phyloP scores from a whole-genome alignment of 2,329 filamentous ascomycete genomes.

The Fusarium secorum region DNA sequence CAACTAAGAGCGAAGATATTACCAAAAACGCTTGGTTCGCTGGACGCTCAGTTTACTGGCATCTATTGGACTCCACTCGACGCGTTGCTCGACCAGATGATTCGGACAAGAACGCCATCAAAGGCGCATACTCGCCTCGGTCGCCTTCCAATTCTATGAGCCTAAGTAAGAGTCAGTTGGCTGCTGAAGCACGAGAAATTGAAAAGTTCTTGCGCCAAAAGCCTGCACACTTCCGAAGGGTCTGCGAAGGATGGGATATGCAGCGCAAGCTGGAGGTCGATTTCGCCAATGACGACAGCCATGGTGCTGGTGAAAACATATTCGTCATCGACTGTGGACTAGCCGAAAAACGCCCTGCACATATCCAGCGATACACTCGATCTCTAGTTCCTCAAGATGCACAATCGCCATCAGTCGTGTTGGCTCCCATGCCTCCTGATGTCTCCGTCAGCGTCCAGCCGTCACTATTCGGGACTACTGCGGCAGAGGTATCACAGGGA shows the following conservation, averaged over 20 bases:
- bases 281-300: slow-evolving; percentile 82
- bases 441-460: slow-evolving; percentile 1
- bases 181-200: slow-evolving; percentile 81
- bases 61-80: slow-evolving; percentile 78
- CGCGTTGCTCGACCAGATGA: slow-evolving; percentile 76
- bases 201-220: slow-evolving; percentile 76
- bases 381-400: slow-evolving; percentile 34
- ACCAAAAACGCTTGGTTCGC: slow-evolving; percentile 79
- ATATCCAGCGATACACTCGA: slow-evolving; percentile 56
- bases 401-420: slow-evolving; percentile 9
- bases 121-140: slow-evolving; percentile 81
- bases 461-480: slow-evolving; percentile 45
- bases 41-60: slow-evolving; percentile 82
- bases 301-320: slow-evolving; percentile 77
- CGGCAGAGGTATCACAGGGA: slow-evolving; percentile 1
- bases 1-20: slow-evolving; percentile 60
- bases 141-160: slow-evolving; percentile 79
- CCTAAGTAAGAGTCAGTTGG: slow-evolving; percentile 73
- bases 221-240: slow-evolving; percentile 79
- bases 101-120: slow-evolving; percentile 70
- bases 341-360: slow-evolving; percentile 61
- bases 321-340: slow-evolving; percentile 77
- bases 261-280: slow-evolving; percentile 84
- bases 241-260: slow-evolving; percentile 93
- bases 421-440: slow-evolving; percentile 4